Base-by-base conservation (phyloP, 176 grass and related monocot genomes). In the Musa beccarii region DNA sequence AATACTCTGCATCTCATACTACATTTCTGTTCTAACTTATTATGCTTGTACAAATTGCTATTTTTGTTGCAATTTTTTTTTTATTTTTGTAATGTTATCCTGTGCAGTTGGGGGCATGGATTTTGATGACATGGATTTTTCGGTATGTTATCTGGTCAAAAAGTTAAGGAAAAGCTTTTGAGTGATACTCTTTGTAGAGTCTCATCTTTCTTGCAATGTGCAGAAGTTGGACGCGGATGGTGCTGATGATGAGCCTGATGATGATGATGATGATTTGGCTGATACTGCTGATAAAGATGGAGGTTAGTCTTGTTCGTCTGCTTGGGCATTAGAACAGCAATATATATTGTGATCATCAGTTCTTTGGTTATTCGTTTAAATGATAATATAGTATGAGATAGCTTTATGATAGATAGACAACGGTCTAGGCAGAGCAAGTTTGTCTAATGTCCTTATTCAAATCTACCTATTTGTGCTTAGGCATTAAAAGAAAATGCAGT, bases 41-140 rank as follows among this genome's bases (percentile, higher is more conserved):
- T 76, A 53, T 1, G 11, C 28, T n/a, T 52, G 43, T 17, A 0
- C 57, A 61, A 19, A 61, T 61, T 61, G 9, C 11, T 67, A 17
- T 21, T 69, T 13, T 61, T 62, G 17, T 63, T 16, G 6, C 1
- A n/a, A 25, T 12, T 54, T 69, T 11, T 69, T 11, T 54, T 82
- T 11, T 76, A 71, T 51, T 1, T 68, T 63, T 1, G 52, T 9
- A 51, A 61, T 17, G 59, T 70, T 71, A 15, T 77, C 12, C 16
- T 66, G 51, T 78, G 78, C 78, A 93, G 95, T 83, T 82, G 83
- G 89, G 75, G 84, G 55, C 56, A 80, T 16, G 72, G 72, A 86
- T 63, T 91, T 93, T 10, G 79, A 81, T 28, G 90, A 72, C 56
- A 98, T 98, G 95, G 88, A 98, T n/a, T 98, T 93, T 80, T 98